Conservation (phyloP, 1,284 basidiomycete species). For the Trichosporon sp. region DNA sequence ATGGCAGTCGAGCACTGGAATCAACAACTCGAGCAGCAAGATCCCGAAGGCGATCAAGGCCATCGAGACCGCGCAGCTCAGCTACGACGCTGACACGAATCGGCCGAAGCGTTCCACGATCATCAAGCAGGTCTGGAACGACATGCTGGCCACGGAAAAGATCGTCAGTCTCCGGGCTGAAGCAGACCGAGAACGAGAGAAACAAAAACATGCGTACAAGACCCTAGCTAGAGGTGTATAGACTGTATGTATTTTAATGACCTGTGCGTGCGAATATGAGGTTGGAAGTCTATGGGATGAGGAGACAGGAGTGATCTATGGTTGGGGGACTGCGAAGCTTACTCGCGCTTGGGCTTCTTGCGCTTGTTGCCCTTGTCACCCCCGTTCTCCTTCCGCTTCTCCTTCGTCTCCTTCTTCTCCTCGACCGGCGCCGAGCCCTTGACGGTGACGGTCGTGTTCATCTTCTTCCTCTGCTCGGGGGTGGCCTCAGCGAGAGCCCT, state of each 20-base stretch:
- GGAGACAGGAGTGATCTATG: background rate
- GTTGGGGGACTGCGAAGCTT: background rate
- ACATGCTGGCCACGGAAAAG: constrained; percentile 18
- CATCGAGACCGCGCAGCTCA: constrained; percentile 11
- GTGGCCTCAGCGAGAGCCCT: constrained; percentile 51
- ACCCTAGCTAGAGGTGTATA: constrained; percentile 4
- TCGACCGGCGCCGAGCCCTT: constrained; percentile 56
- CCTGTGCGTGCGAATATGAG: background rate
- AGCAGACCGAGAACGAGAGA: background rate
- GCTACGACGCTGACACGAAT: constrained; percentile 8
- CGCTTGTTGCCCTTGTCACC: constrained; percentile 19
- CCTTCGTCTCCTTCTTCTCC: constrained; percentile 47
- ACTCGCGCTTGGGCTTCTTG: constrained; percentile 18
- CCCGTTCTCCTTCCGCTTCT: constrained; percentile 54
- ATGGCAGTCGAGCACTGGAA: constrained; percentile 9
- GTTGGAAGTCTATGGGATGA: background rate
- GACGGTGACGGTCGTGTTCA: constrained; percentile 69
- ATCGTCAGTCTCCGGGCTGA: constrained; percentile 1
- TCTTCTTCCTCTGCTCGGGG: constrained; percentile 49
- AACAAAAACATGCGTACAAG: constrained; percentile 3
- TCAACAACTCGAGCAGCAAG: constrained; percentile 9
- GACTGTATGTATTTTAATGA: constrained; percentile 7
- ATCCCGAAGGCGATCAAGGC: constrained; percentile 12
- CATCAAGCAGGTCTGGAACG: constrained; percentile 9
- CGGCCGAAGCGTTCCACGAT: background rate